These are phyloP conservation scores for Dichotomopilus funicola DNA, from an alignment of 2,329 filamentous ascomycete species.

Conservation along the genomic window DNA sequence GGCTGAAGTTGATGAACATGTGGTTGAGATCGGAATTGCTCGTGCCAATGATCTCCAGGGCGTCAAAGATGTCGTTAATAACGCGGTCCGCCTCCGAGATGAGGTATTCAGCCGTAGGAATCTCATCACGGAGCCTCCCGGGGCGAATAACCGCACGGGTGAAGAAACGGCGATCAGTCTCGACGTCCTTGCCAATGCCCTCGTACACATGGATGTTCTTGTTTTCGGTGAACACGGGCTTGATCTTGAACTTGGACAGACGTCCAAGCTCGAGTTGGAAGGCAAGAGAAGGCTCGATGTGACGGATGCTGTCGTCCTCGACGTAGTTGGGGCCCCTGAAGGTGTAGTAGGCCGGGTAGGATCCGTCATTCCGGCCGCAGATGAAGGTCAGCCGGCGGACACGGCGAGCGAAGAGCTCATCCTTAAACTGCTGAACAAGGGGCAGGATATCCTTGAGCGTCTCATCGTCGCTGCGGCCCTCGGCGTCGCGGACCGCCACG, in stretches of 20 bases:
- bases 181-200: slow-evolving; percentile 86
- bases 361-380: slow-evolving; percentile 87
- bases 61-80: slow-evolving; percentile 96
- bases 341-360: slow-evolving; percentile 95
- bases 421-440: slow-evolving; percentile 73
- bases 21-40: slow-evolving; percentile 99
- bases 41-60: slow-evolving; percentile 96
- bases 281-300: slow-evolving; percentile 90
- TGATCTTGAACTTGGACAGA: slow-evolving; percentile 95
- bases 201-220: slow-evolving; percentile 99
- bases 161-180: slow-evolving; percentile 98
- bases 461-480: slow-evolving; percentile 75
- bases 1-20: slow-evolving; percentile 99
- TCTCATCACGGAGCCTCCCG: slow-evolving; percentile 90
- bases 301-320: slow-evolving; percentile 93
- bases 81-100: slow-evolving; percentile 94
- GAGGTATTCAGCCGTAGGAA: slow-evolving; percentile 96
- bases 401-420: slow-evolving; percentile 72
- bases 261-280: slow-evolving; percentile 97
- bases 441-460: slow-evolving; percentile 67
- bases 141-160: slow-evolving; percentile 92
- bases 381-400: slow-evolving; percentile 94
- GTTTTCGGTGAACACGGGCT: slow-evolving; percentile 97
- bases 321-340: slow-evolving; percentile 88
- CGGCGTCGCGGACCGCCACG: slow-evolving; percentile 81